Base-by-base conservation (phyloP, 1,284 basidiomycete genomes). In the Tilletia indica region DNA sequence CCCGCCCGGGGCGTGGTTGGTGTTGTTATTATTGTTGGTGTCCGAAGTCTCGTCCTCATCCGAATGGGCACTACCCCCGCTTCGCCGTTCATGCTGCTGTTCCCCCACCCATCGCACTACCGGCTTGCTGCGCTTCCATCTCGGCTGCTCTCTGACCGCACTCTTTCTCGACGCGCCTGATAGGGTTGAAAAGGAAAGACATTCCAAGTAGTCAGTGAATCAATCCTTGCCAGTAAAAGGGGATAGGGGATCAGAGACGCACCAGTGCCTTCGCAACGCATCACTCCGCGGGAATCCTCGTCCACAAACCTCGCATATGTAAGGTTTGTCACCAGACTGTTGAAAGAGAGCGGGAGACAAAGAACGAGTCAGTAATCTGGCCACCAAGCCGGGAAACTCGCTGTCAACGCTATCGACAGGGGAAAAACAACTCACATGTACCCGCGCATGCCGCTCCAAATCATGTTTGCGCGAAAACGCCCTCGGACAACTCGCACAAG, bases 401-500 rank as follows among this genome's bases (percentile, higher is more conserved):
- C 25, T 31, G 25, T 2, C 25, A 31, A 31, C 25, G 25, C 25
- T 6, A 36, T 9, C n/a, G 61, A 9, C 6, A 11, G 19, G 25
- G 45, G 68, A 36, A 19, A 8, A 51, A 21, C 25, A 42, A 36
- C 71, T 42, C 68, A 74, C 71, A 51, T 83, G 82, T 1, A 83
- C 81, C 9, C 82, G 76, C 21, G 81, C 78, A 70, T 83, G 82
- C 31, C 82, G 71, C 73, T 83, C 82, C 48, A 83, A 71, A 69
- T 83, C 82, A 72, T 83, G 82, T 70, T 82, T 83, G 38, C 82
- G 75, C 48, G 77, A 77, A 67, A 83, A 83, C 11, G 82, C 79
- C 14, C 80, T 73, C 11, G 81, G 78, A 63, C 82, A 83, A 51
- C 77, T 76, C n/a, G 74, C 45, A 72, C 82, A 83, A 12, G 76